phyloP scores from a whole-genome alignment of 2,329 filamentous ascomycete species.

The Phyllosticta ampelicida region DNA sequence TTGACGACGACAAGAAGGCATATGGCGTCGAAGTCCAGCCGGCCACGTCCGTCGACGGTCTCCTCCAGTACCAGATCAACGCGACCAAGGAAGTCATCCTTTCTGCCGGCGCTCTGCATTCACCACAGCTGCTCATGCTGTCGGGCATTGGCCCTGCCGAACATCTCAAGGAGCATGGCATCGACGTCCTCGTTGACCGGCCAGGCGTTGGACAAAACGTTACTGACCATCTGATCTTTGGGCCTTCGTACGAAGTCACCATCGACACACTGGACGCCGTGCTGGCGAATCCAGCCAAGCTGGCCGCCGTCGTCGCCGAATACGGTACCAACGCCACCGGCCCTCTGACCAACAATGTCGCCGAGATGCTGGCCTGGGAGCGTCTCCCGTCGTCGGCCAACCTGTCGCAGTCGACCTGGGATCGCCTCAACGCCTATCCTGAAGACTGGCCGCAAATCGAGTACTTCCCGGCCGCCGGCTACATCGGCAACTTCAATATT shows the following conservation, averaged over 20 bases:
- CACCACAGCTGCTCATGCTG: constrained; percentile 30
- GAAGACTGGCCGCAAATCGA: constrained; percentile 18
- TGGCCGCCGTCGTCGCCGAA: constrained; percentile 14
- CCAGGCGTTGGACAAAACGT: constrained; percentile 21
- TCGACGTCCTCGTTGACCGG: constrained; percentile 16
- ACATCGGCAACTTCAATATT: constrained; percentile 15
- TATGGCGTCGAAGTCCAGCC: constrained; percentile 16
- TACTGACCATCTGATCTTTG: constrained; percentile 22
- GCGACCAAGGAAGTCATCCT: constrained; percentile 35
- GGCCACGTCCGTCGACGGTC: not conserved
- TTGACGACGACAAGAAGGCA: constrained; percentile 18
- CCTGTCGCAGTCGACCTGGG: constrained; percentile 10
- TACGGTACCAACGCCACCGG: constrained; percentile 13
- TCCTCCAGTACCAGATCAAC: constrained; percentile 12
- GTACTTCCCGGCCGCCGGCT: constrained; percentile 16
- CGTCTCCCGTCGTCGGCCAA: not conserved
- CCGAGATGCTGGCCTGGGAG: constrained; percentile 20
- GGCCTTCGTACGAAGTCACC: constrained; percentile 15
- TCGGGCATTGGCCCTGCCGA: constrained; percentile 25
- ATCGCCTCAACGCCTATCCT: not conserved
- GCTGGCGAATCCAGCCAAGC: constrained; percentile 13
- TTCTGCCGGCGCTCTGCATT: constrained; percentile 33
- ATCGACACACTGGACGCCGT: constrained; percentile 14
- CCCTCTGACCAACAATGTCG: constrained; percentile 15
- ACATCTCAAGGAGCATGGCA: constrained; percentile 14